Evolutionary conservation across 2,329 filamentous ascomycete genomes (phyloP), one percentile per base, ranked within the genome.

Genomic region (Mycosphaerella sp.): DNA sequence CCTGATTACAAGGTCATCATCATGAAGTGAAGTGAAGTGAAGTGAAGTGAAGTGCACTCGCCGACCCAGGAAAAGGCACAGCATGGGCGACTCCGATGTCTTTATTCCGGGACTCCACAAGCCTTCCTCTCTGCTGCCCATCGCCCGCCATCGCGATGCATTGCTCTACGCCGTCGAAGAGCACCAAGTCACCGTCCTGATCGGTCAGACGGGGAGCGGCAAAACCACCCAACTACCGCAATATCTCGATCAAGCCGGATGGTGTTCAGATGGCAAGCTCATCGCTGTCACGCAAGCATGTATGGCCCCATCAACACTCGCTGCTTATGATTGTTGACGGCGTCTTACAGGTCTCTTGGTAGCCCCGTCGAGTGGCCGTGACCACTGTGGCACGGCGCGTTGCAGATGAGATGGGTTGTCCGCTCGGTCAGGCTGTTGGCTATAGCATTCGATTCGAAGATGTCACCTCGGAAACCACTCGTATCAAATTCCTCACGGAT

Each of bases 151-250:
- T 64, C 83, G 83, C 59, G 79, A 93, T 53, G 83, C 79, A 51
- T 76, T 98, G 1, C 79, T 96, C 2, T 97, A 95, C 71, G 79
- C 91, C 11, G 81, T 96, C 55, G 92, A 97, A 69, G 90, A 82
- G 6, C 82, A 83, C 59, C 85, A 87, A 0, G 85, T 97, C 54
- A 92, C 88, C 0, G 89, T 97, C 48, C 83, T 97, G 10, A 84
- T 97, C 51, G 93, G 92, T 7, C 90, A 96, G 68, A 97, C 93
- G 1, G 93, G 93, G 3, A 95, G 88, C 23, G 91, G 92, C 41
- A 97, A 97, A 73, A 95, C 91, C 1, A 97, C 93, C 0, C 93
- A 97, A 68, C 85, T 97, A 42, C 93, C 93, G 1, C 92, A 96
- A 64, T 97, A 87, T 64, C 79, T 97, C 10, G 85, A 95, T 54